Evolutionary conservation across 2,329 filamentous ascomycete species (phyloP).

Genomic region (Periconia sp.): DNA sequence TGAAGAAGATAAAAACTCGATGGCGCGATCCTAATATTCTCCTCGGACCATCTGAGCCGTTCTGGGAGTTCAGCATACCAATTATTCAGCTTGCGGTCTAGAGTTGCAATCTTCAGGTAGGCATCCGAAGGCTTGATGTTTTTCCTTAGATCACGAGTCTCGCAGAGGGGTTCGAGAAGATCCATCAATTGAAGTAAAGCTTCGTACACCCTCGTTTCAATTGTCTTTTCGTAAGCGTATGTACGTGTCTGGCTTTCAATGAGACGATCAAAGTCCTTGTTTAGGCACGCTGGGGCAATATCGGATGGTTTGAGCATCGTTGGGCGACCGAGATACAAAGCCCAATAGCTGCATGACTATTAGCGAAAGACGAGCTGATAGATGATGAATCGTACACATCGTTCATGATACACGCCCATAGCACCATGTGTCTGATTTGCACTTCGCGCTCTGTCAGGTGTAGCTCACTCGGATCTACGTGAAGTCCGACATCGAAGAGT

Average conservation of each 20-base stretch:
- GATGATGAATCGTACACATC: constrained; percentile 11
- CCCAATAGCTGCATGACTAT: constrained; percentile 45
- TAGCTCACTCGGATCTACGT: constrained; percentile 49
- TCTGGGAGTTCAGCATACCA: constrained; percentile 59
- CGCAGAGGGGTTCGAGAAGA: constrained; percentile 38
- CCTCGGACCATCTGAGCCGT: constrained; percentile 31
- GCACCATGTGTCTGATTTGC: constrained; percentile 54
- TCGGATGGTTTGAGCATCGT: constrained; percentile 59
- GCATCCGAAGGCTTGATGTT: constrained; percentile 45
- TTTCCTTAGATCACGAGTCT: constrained; percentile 49
- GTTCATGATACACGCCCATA: constrained; percentile 49
- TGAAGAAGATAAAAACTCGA: constrained; percentile 57
- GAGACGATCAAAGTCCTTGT: constrained; percentile 50
- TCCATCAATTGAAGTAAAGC: constrained; percentile 60
- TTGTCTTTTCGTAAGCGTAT: constrained; percentile 22
- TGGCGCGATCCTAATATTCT: constrained; percentile 26
- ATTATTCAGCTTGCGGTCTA: constrained; percentile 57
- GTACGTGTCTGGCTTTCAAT: constrained; percentile 14
- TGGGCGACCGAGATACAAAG: constrained; percentile 57
- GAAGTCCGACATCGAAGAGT: constrained; percentile 33
- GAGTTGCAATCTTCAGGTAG: constrained; percentile 54
- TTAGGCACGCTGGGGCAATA: constrained; percentile 52
- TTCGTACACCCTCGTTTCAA: constrained; percentile 51
- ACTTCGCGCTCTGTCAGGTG: constrained; percentile 53
- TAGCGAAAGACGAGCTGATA: background rate